Evolutionary conservation across 2,329 filamentous ascomycete genomes (phyloP), one percentile per base, ranked within the genome.

Genomic region (Penicillium rolfsii): DNA sequence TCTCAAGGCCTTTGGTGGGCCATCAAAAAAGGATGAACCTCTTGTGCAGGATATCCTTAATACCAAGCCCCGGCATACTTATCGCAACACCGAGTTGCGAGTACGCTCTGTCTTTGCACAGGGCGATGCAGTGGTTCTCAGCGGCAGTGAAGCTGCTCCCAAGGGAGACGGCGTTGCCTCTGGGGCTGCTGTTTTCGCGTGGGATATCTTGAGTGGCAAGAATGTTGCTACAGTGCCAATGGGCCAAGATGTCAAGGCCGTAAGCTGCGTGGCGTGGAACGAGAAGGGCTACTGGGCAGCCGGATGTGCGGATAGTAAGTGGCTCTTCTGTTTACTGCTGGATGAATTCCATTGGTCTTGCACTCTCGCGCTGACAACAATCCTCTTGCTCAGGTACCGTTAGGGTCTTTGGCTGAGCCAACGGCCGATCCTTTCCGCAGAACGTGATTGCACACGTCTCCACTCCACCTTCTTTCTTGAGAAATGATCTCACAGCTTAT

Each of bases 141-240:
- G 87, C 54, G 94, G 94, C 7, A 92, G 93, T 70, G 93, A 97
- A 76, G 82, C 85, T 12, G 63, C 62, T 24, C 66, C 50, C 2
- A 38, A 70, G 52, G 64, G 61, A 1, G 64, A 62, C 24, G 56
- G 43, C 9, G 45, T 40, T 7, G 59, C 55, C 2, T 67, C 52
- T 24, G 65, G 76, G 45, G 76, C 76, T 4, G 67, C 67, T 55
- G 71, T 77, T 4, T 78, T 79, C 66, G 91, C 87, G 1, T 98
- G 94, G 94, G 93, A 97, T 78, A 79, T 96, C 22, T 74, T 97
- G 57, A 89, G 84, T 5, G 93, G 91, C 1, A 85, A 87, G 57
- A 73, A 90, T 54, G 81, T 86, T 60, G 86, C 89, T 35, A 86
- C 81, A 65, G 77, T 97, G 14, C 67, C 73, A 48, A 74, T 73